Conservation (phyloP, 805 yeast genomes). For the Myxozyma neotropica region DNA sequence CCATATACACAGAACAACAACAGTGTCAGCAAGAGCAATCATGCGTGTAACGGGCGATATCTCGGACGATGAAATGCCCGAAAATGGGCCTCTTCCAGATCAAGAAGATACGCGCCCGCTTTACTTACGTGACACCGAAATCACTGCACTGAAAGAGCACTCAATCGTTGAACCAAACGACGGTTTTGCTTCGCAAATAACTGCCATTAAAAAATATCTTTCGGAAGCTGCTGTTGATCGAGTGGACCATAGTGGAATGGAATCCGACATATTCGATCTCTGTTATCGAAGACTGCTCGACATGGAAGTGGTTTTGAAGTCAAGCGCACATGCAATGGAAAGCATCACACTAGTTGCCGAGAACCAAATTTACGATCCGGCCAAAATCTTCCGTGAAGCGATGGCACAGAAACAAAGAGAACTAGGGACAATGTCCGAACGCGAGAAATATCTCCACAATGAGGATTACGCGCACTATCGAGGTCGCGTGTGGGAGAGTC, state of each 20-base stretch:
- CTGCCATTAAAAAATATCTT: neutral
- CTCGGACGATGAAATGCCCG: neutral
- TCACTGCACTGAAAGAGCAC: neutral
- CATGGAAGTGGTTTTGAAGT: neutral
- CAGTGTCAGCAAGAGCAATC: neutral
- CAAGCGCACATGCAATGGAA: neutral
- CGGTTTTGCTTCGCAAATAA: neutral
- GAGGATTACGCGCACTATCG: conserved; percentile 7
- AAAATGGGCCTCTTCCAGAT: neutral
- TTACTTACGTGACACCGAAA: conserved; percentile 1
- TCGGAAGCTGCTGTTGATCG: neutral
- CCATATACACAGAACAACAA: no score
- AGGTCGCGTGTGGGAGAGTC: conserved; percentile 19
- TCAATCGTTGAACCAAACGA: neutral
- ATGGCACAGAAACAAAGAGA: neutral
- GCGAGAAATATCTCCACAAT: conserved; percentile 11
- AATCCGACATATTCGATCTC: conserved; percentile 3
- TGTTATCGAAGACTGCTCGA: neutral
- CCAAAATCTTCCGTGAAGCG: neutral
- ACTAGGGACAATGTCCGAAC: neutral
- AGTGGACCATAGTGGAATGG: conserved; percentile 3
- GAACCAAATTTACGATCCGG: conserved; percentile 11
- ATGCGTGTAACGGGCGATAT: no score
- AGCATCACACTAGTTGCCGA: neutral
- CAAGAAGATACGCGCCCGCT: neutral